phyloP scores from a whole-genome alignment of 2,329 filamentous ascomycete genomes.

The Sclerotinia glacialis region DNA sequence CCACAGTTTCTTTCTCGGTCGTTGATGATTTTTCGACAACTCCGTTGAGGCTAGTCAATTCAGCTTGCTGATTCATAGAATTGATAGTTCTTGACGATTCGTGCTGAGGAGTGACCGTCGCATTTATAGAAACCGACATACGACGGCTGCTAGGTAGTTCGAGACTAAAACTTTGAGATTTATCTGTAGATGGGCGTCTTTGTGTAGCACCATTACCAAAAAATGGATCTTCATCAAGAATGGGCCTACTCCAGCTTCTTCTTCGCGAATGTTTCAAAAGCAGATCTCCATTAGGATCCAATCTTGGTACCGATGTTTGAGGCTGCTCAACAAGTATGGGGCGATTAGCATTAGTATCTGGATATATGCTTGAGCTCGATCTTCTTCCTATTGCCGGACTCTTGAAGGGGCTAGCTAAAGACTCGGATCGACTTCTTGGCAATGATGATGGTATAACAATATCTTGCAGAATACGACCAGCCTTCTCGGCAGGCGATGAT shows the following conservation, averaged over 20 bases:
- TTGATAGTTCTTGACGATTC: not conserved
- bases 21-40: constrained; percentile 26
- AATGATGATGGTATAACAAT: constrained; percentile 37
- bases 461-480: constrained; percentile 40
- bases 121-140: constrained; percentile 12
- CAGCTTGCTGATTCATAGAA: not conserved
- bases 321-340: constrained; percentile 14
- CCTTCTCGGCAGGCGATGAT: constrained; percentile 36
- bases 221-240: constrained; percentile 34
- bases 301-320: constrained; percentile 29
- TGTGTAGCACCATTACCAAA: constrained; percentile 21
- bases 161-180: constrained; percentile 10
- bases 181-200: constrained; percentile 9
- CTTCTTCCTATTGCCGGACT: constrained; percentile 35
- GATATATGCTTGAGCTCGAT: constrained; percentile 29
- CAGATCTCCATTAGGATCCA: constrained; percentile 30
- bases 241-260: constrained; percentile 20
- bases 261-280: constrained; percentile 24
- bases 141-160: constrained; percentile 15
- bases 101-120: constrained; percentile 11
- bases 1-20: constrained; percentile 30
- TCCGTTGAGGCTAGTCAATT: not conserved
- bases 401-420: constrained; percentile 39
- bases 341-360: constrained; percentile 23
- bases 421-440: constrained; percentile 37